phyloP scores from a whole-genome alignment of 345 rosid species.

The Lepidium aucheri region DNA sequence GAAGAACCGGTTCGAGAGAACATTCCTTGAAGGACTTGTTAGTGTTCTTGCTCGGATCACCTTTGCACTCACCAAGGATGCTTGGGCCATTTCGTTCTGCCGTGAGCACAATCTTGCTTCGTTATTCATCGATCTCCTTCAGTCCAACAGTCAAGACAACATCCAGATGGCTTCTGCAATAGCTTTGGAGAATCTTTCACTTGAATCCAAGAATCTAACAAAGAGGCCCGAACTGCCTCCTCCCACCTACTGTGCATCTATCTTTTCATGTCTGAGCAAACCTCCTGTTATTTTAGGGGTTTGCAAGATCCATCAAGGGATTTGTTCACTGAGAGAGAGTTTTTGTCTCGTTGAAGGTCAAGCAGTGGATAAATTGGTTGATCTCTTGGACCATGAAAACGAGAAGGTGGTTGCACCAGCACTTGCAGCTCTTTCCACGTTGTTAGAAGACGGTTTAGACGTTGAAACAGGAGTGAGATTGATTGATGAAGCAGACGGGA shows the following conservation, averaged over 20 bases:
- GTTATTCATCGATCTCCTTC: conserved; percentile 67
- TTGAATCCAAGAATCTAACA: conserved; percentile 68
- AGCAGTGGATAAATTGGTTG: conserved; percentile 74
- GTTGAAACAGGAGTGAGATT: conserved; percentile 58
- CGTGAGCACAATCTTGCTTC: conserved; percentile 56
- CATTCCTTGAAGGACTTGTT: conserved; percentile 76
- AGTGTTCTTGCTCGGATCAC: conserved; percentile 71
- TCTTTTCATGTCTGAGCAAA: conserved; percentile 68
- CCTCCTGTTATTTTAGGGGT: conserved; percentile 59
- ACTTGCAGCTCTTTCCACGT: conserved; percentile 78
- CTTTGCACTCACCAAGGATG: conserved; percentile 62
- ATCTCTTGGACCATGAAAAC: conserved; percentile 79
- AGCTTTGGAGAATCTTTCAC: conserved; percentile 86
- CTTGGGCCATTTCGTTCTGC: conserved; percentile 53
- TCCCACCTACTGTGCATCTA: conserved; percentile 42
- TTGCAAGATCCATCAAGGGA: conserved; percentile 74
- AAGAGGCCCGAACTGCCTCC: conserved; percentile 66
- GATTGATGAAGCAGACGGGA: conserved; percentile 60
- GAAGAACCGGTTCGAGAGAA: conserved; percentile 66
- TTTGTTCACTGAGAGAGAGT: conserved; percentile 64
- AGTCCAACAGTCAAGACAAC: conserved; percentile 58
- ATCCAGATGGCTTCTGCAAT: conserved; percentile 77
- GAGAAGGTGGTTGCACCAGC: conserved; percentile 89
- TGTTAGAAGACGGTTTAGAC: conserved; percentile 76
- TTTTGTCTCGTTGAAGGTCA: conserved; percentile 91